Evolutionary conservation across 164 flowering plant species (phyloP).

Genomic region (Chimonanthus salicifolius): DNA sequence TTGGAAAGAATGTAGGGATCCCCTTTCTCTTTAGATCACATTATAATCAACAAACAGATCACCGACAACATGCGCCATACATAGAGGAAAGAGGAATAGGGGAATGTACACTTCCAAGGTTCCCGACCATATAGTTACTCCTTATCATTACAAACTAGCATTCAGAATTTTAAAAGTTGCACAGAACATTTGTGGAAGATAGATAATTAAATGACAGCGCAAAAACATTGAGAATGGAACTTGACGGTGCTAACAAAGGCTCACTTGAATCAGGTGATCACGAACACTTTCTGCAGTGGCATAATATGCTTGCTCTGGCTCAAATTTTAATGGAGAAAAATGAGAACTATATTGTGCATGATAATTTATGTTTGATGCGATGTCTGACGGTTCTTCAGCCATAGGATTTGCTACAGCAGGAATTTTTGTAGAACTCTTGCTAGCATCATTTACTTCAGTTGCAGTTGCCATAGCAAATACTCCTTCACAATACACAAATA

Average conservation of each 20-base stretch:
- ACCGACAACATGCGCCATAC: background rate
- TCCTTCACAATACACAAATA: background rate
- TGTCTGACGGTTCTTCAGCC: slow-evolving; percentile 52
- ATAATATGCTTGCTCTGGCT: slow-evolving; percentile 81
- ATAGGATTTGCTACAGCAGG: slow-evolving; percentile 61
- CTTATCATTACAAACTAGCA: background rate
- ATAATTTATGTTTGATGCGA: slow-evolving; percentile 80
- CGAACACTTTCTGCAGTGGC: slow-evolving; percentile 92
- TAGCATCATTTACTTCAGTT: slow-evolving; percentile 25
- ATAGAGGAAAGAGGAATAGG: background rate
- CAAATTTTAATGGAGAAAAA: slow-evolving; percentile 85
- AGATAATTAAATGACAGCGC: background rate
- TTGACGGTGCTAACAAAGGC: background rate
- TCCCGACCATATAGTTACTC: background rate
- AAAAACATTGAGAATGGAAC: background rate
- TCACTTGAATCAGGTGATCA: slow-evolving; percentile 70
- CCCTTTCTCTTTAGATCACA: too few species aligned
- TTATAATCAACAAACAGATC: background rate
- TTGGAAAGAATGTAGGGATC: too few species aligned
- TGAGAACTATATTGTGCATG: slow-evolving; percentile 84
- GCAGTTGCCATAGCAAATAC: slow-evolving; percentile 30
- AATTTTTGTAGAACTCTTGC: slow-evolving; percentile 25
- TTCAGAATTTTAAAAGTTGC: background rate
- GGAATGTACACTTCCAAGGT: background rate
- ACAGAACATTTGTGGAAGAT: background rate